Evolutionary conservation across 2,329 filamentous ascomycete species (phyloP).

Genomic region (Fusarium sp.): DNA sequence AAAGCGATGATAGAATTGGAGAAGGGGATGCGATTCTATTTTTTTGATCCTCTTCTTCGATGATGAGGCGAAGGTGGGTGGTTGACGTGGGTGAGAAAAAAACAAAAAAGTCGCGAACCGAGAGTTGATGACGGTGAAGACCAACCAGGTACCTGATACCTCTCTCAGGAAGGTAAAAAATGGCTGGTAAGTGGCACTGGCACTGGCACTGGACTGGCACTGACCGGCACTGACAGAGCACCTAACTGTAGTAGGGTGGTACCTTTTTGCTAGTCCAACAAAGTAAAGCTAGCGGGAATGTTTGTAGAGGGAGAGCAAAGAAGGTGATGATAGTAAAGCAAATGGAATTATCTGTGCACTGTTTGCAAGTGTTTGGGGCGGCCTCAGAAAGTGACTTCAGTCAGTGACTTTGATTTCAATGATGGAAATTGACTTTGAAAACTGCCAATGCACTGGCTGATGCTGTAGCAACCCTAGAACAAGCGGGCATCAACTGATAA

Average conservation of each 20-base stretch:
- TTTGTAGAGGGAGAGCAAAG: constrained; percentile 5
- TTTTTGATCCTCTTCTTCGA: constrained; percentile 16
- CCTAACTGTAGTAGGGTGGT: constrained; percentile 1
- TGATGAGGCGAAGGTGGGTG: constrained; percentile 15
- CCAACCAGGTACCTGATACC: not conserved
- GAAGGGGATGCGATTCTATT: constrained; percentile 25
- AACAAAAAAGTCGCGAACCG: constrained; percentile 22
- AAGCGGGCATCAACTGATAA: constrained; percentile 4
- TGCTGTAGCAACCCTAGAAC: constrained; percentile 24
- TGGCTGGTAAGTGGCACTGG: constrained; percentile 10
- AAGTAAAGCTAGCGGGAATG: not conserved
- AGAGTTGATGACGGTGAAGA: constrained; percentile 32
- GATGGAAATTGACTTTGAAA: constrained; percentile 1
- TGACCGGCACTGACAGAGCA: constrained; percentile 3
- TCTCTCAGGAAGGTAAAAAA: constrained; percentile 3
- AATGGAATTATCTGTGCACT: constrained; percentile 23
- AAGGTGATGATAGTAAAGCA: constrained; percentile 6
- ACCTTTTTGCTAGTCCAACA: constrained; percentile 1
- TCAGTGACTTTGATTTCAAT: constrained; percentile 6
- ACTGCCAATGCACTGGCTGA: constrained; percentile 1
- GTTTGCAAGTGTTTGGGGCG: constrained; percentile 16
- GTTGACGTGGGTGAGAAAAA: constrained; percentile 3
- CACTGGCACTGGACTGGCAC: constrained; percentile 4
- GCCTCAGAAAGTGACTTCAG: constrained; percentile 23
- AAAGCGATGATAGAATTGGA: constrained; percentile 11